These are phyloP conservation scores for Silybum marianum DNA, from an alignment of 129 eudicot species.

Conservation along the genomic window DNA sequence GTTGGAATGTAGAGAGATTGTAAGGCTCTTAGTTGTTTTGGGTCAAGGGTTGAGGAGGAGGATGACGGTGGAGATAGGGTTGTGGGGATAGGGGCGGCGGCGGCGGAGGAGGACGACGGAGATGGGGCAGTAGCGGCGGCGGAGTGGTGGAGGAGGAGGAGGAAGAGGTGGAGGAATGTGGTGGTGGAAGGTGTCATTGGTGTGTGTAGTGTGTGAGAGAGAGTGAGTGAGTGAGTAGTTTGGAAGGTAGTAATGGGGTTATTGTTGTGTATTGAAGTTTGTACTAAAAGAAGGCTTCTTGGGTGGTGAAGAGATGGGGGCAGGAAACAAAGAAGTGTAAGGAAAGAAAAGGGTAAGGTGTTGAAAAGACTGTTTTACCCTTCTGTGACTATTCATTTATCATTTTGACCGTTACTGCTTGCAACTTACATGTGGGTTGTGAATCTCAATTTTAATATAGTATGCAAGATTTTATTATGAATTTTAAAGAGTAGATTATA, in stretches of 20 bases:
- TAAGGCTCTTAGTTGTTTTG: conserved; percentile 27
- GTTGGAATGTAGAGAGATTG: conserved; percentile 33
- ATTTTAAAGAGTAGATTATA: too few relatives aligned
- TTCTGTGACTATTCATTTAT: not conserved
- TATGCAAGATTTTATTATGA: too few relatives aligned
- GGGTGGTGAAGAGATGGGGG: not conserved
- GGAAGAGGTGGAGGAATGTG: not conserved
- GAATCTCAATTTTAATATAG: not conserved
- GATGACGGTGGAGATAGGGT: conserved; percentile 11
- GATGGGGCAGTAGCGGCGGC: not conserved
- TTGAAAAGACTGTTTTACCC: conserved; percentile 7
- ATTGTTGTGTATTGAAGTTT: not conserved
- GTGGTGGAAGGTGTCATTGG: not conserved
- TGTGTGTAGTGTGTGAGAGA: not conserved
- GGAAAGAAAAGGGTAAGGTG: conserved; percentile 12
- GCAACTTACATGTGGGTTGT: not conserved
- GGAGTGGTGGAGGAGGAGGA: not conserved
- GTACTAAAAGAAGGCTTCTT: conserved; percentile 7
- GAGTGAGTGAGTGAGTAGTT: conserved; percentile 12
- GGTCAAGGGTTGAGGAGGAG: conserved; percentile 28
- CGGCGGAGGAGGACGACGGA: not conserved
- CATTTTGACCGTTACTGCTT: not conserved
- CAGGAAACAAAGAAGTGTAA: conserved; percentile 18
- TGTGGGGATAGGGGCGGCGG: not conserved
- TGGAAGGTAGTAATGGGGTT: conserved; percentile 1